Evolutionary conservation across 2,329 filamentous ascomycete species (phyloP), one percentile per base, ranked within the genome.

Genomic region (Trichoderma atrobrunneum): DNA sequence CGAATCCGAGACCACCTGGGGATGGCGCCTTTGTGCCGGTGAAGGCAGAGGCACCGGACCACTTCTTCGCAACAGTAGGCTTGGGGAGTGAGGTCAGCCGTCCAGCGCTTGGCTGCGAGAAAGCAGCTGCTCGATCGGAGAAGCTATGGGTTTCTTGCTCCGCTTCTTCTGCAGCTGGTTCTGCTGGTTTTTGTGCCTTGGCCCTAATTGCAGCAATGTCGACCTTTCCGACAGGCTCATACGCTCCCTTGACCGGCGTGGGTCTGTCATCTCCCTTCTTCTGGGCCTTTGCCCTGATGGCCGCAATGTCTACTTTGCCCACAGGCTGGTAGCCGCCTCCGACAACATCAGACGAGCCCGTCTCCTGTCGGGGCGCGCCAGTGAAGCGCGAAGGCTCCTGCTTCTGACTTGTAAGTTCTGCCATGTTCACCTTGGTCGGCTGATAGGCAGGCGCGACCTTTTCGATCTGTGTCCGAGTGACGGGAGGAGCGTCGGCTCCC

Each of bases 251-350:
- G 24, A 98, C 93, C 6, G 90, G 88, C 1, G 92, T 89, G 4
- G 96, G 96, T 70, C 94, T 88, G 76, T 97, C 92, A 78, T 98
- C 94, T 60, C 87, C 87, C 81, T 80, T 86, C 77, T 85, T 91
- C 85, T 86, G 91, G 79, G 83, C 94, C 85, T 88, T 93, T 80
- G 86, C 91, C 74, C 96, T 90, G 76, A 99, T 92, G 48, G 94
- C 95, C 28, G 92, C 92, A 82, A 99, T 98, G 78, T 99, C 95
- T n/a, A 99, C 93, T 84, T 98, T 98, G 71, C 96, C 96, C 77
- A 99, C 85, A 24, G 96, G 96, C 80, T 98, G 94, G 82, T 99
- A 99, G 18, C 88, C 92, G 59, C 96, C 96, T 78, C 84, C 92
- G 66, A 98, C 90, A 24, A 98, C 88, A 78, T 94, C 92, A 28